Base-by-base conservation (phyloP, 2,329 filamentous ascomycete species). In the Zelopaecilomyces penicillatus region DNA sequence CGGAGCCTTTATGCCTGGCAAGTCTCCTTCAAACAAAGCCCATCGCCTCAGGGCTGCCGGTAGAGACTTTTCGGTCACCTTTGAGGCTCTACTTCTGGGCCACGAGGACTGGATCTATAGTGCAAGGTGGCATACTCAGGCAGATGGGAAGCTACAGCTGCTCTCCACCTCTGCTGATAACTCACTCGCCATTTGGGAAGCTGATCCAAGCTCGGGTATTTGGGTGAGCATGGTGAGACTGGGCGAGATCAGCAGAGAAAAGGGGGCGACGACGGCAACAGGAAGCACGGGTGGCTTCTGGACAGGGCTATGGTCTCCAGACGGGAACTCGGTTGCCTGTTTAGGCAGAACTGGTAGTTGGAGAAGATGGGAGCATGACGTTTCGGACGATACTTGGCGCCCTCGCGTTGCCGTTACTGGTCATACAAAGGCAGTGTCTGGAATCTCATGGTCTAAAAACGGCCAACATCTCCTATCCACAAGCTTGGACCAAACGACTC, bases 61-160 rank as follows among this genome's bases (percentile, higher is more conserved):
- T 1, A 71, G 69, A 4, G 82, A 83, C 52, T 91, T 86, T 63
- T 86, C 85, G 5, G 74, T 95, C 45, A 95, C 89, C 0, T 97
- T 98, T 54, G 93, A 98, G 63, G 93, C 93, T 1, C 71, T 98
- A 3, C 75, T 98, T 5, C 77, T 98, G 3, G 93, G 93, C 6
- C 93, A 98, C 59, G 93, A 98, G 60, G 93, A 98, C 58, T 98
- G 93, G 93, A 91, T 98, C 46, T 97, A 95, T 65, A 94, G 86
- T 45, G 83, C 87, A 2, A 73, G 74, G 44, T 96, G 90, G 90
- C 75, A 77, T 47, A 71, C 72, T 5, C 62, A 69, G 37, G 57
- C 65, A 10, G 66, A 70, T 47, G 66, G 61, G 12, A 78, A 74
- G 47, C 71, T 85, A 9, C 87, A 85, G 54, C 76, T 96, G 6